Evolutionary conservation across 495 filamentous ascomycete genomes (phyloP).

Genomic region (Sordaria brevicollis): DNA sequence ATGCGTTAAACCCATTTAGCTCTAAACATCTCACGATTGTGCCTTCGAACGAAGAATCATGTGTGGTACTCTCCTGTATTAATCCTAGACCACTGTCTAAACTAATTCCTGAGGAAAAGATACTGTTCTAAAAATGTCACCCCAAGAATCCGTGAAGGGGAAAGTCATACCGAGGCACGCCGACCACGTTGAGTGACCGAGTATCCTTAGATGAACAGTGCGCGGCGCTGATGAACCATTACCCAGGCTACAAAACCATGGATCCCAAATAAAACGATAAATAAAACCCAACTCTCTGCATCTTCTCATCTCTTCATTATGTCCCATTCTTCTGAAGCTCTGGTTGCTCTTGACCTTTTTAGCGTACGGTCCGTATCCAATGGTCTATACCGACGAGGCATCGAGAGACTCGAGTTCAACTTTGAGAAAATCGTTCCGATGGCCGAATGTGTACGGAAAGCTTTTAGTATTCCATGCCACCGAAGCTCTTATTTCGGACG

Average conservation of each 20-base stretch:
- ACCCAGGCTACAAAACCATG: background rate
- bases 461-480: conserved; percentile 32
- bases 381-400: background rate
- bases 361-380: background rate
- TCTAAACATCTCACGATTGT: background rate
- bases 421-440: background rate
- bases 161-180: background rate
- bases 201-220: background rate
- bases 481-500: conserved; percentile 36
- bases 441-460: background rate
- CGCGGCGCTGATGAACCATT: background rate
- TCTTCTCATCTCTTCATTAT: background rate
- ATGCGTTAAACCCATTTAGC: background rate
- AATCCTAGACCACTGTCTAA: background rate
- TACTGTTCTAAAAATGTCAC: background rate
- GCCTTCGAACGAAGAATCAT: background rate
- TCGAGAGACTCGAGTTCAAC: background rate
- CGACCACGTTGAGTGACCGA: background rate
- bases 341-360: background rate
- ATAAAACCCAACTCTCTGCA: background rate
- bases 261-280: background rate
- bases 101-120: background rate
- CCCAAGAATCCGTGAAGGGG: background rate
- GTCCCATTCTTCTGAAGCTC: background rate
- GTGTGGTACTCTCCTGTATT: background rate